Base-by-base conservation (phyloP, 768 basidiomycete genomes). In the Pluteus cervinus region DNA sequence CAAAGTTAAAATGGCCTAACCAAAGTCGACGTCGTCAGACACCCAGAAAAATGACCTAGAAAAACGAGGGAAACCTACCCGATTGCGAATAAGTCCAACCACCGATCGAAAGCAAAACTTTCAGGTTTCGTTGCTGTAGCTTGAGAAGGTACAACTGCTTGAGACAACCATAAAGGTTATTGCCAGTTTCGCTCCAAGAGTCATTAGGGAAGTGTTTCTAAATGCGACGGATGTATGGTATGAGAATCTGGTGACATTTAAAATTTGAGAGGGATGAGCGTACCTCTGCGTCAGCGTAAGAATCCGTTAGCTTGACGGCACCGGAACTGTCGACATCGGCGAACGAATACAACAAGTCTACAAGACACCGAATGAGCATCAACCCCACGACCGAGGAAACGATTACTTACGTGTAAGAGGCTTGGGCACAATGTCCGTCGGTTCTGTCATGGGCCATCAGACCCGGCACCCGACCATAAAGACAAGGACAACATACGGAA, bases 111-210 rank as follows among this genome's bases (percentile, higher is more conserved):
- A 74, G 57, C n/a, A 71, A 53, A 15, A 72, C 70, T 43, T 73
- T 72, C 36, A 74, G 49, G 40, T 71, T 69, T 50, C 81, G 66
- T 48, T 79, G 66, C 29, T 71, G 54, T 25, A 82, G 53, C 55
- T 85, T 85, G 41, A 82, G 49, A 29, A 82, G 63, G 51, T 62
- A 63, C 21, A 84, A 67, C 53, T 89, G 87, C 62, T 89, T 89
- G 50, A 91, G 58, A 55, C 78, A 80, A 0, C 86, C 86, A 44
- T 87, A 91, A 4, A 89, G 60, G 49, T 89, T 88, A 55, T 78
- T 86, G 14, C 86, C 87, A 1, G 63, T 43, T 14, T 87, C 85
- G 47, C 66, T 63, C 86, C 83, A 87, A 8, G 76, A 76, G 50
- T 89, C 86, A 3, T 71, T 69, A 0, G 80, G 63, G 61, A 70